Percentiles rank a stretch among this genome's conserved stretches.
These are phyloP conservation scores for Aspergillus sp. DNA, from an alignment of 2,329 filamentous ascomycete genomes.

Conservation along the genomic window DNA sequence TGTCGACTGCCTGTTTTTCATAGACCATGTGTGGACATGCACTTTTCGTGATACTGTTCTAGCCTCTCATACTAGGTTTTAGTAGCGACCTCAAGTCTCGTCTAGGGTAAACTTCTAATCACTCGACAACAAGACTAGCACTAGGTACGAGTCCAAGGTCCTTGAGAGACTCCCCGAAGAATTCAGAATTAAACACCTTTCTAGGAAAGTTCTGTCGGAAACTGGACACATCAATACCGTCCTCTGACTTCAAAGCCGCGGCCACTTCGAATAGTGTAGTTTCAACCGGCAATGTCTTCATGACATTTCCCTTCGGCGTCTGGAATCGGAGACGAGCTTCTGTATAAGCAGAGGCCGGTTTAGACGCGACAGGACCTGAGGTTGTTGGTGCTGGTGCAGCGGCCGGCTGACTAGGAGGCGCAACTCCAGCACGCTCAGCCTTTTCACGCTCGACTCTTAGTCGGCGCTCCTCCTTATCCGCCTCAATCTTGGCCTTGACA, in stretches of 20 bases:
- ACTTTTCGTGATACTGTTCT: not conserved
- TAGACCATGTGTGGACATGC: not conserved
- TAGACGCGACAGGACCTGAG: conserved; percentile 53
- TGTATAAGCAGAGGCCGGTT: conserved; percentile 69
- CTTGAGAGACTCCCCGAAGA: conserved; percentile 88
- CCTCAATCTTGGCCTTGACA: conserved; percentile 91
- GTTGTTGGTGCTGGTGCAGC: conserved; percentile 44
- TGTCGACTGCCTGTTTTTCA: not conserved
- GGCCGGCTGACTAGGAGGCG: conserved; percentile 50
- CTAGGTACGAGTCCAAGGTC: conserved; percentile 89
- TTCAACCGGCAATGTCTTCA: conserved; percentile 84
- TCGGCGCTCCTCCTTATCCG: conserved; percentile 85
- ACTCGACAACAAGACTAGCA: conserved; percentile 76
- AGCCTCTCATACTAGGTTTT: conserved; percentile 1
- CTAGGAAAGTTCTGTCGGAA: conserved; percentile 86
- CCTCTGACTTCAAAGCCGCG: conserved; percentile 69
- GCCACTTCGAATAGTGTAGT: conserved; percentile 93
- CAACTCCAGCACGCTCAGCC: conserved; percentile 77
- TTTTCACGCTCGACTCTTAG: conserved; percentile 83
- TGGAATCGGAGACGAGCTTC: conserved; percentile 83
- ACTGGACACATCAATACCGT: conserved; percentile 66
- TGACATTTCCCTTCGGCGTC: conserved; percentile 70
- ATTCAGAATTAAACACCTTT: conserved; percentile 72
- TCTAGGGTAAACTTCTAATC: conserved; percentile 13
- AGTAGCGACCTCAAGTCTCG: not conserved